Conservation (phyloP, 495 filamentous ascomycete genomes). For the Xylaria flabelliformis region DNA sequence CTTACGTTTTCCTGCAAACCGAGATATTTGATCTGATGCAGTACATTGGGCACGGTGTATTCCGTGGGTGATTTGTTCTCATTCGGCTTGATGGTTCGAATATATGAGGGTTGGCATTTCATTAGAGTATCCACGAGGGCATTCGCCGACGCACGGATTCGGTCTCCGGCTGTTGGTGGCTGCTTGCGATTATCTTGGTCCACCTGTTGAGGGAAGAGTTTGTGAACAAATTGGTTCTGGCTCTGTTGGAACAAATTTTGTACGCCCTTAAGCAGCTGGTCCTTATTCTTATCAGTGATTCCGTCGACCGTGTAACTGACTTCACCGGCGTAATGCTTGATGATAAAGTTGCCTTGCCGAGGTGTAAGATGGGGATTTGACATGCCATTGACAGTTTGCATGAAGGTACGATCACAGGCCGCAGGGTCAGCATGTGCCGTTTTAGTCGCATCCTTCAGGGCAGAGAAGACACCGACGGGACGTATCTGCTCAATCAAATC, state of each 20-base stretch:
- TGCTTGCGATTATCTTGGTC: constrained; percentile 95
- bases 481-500: constrained; percentile 93
- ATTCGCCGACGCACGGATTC: constrained; percentile 96
- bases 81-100: constrained; percentile 99
- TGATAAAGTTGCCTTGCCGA: constrained; percentile 93
- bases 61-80: constrained; percentile 95
- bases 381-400: constrained; percentile 87
- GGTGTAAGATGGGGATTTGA: constrained; percentile 90
- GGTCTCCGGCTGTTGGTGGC: constrained; percentile 94
- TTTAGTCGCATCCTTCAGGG: constrained; percentile 95
- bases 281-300: constrained; percentile 99
- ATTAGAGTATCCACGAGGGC: constrained; percentile 93
- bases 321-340: constrained; percentile 99
- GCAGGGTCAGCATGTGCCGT: constrained; percentile 94
- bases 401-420: constrained; percentile 95
- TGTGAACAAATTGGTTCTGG: constrained; percentile 82
- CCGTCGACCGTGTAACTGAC: constrained; percentile 94
- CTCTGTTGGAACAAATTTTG: constrained; percentile 86
- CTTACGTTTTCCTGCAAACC: constrained; percentile 99
- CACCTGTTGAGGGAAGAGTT: constrained; percentile 89
- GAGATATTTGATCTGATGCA: constrained; percentile 99
- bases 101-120: constrained; percentile 97
- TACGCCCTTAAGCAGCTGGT: constrained; percentile 92
- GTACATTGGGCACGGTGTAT: constrained; percentile 87
- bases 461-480: constrained; percentile 93